Percentiles rank a stretch among this genome's conserved stretches.
Evolutionary conservation across 2,329 filamentous ascomycete species (phyloP).

Genomic region (Macrophomina pseudophaseolina): DNA sequence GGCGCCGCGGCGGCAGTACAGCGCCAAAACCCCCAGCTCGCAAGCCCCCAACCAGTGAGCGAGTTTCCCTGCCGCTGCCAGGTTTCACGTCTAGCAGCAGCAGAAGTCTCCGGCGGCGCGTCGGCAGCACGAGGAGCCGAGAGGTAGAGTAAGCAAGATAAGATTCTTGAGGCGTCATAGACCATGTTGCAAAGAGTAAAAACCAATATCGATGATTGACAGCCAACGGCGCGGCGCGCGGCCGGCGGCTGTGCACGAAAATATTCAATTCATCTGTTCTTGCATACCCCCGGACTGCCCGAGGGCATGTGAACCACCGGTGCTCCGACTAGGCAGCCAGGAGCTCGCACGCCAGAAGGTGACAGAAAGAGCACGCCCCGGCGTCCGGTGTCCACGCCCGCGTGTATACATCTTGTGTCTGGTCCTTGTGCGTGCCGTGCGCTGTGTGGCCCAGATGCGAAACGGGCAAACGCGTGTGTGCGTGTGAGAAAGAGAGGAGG

Average conservation of each 20-base stretch:
- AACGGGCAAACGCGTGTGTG: neutral
- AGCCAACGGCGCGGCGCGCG: neutral
- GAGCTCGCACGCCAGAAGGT: neutral
- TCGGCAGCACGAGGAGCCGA: too few relatives aligned
- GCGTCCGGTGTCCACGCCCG: neutral
- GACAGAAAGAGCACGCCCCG: neutral
- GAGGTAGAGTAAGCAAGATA: too few relatives aligned
- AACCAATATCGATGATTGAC: neutral
- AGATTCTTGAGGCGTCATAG: neutral
- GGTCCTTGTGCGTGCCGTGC: neutral
- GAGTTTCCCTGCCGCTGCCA: neutral
- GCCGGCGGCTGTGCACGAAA: neutral
- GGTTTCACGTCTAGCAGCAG: neutral
- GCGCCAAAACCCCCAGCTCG: too few relatives aligned
- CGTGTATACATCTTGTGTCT: neutral
- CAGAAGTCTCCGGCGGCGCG: too few relatives aligned
- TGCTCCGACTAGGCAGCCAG: neutral
- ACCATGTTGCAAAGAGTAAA: too few relatives aligned
- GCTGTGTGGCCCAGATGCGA: neutral
- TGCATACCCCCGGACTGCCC: neutral
- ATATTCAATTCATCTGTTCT: neutral
- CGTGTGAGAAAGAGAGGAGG: neutral
- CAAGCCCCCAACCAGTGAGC: neutral
- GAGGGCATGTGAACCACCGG: neutral
- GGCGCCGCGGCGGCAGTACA: neutral